A percentile compares a stretch with the other conserved stretches of the same genome.
phyloP scores from a whole-genome alignment of 2,329 filamentous ascomycete genomes.

The Akanthomyces uredinophilus region DNA sequence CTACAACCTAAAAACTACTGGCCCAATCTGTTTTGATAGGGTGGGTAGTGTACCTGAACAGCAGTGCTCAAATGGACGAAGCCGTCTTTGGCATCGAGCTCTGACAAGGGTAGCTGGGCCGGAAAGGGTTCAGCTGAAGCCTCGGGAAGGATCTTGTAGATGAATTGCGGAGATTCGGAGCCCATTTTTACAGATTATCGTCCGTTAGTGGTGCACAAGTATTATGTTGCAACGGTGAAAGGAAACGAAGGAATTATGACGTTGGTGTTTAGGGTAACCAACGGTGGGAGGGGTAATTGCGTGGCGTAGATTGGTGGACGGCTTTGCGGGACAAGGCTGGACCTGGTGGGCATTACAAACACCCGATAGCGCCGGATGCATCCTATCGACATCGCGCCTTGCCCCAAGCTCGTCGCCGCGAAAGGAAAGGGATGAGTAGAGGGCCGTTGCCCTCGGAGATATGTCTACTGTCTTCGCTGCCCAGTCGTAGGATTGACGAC shows the following conservation, averaged over 20 bases:
- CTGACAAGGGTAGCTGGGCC: constrained; percentile 49
- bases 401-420: neutral
- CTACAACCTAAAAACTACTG: too few species aligned
- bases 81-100: constrained; percentile 54
- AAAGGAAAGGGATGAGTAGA: constrained; percentile 38
- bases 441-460: constrained; percentile 60
- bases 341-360: too few species aligned
- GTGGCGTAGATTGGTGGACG: neutral
- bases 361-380: too few species aligned
- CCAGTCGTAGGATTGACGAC: constrained; percentile 46
- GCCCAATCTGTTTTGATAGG: neutral
- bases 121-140: constrained; percentile 51
- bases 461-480: constrained; percentile 60
- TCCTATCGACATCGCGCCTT: too few species aligned
- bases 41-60: constrained; percentile 39
- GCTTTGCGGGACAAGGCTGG: neutral
- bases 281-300: neutral
- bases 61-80: constrained; percentile 58
- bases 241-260: neutral
- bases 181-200: constrained; percentile 20
- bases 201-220: neutral
- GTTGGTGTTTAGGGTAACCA: constrained; percentile 10
- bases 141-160: constrained; percentile 57
- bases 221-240: neutral
- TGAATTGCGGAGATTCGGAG: constrained; percentile 33